These are phyloP conservation scores for Murraya paniculata DNA, from an alignment of 345 rosid genomes.

Conservation along the genomic window DNA sequence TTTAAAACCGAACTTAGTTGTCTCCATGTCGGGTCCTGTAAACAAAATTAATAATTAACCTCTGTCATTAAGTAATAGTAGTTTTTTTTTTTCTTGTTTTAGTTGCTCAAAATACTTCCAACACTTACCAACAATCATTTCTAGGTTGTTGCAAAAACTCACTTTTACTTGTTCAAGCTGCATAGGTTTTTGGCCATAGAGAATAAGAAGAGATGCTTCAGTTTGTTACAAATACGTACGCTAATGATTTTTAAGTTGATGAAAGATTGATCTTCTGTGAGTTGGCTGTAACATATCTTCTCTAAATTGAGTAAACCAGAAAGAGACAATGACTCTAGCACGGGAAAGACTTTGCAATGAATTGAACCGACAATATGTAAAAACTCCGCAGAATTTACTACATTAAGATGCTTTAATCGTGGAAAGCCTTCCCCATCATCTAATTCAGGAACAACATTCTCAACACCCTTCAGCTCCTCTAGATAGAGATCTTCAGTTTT, in stretches of 20 bases:
- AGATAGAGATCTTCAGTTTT: conserved; percentile 13
- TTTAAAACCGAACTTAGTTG: too few relatives aligned
- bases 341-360: not conserved
- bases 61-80: not conserved
- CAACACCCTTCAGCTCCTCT: not conserved
- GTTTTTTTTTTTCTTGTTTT: too few relatives aligned
- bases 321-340: conserved; percentile 12
- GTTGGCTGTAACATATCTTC: conserved; percentile 5
- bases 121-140: conserved; percentile 7
- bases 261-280: not conserved
- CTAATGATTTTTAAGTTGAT: conserved; percentile 7
- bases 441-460: not conserved
- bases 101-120: not conserved
- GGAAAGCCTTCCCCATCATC: conserved; percentile 12
- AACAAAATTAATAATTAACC: too few relatives aligned
- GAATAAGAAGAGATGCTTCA: conserved; percentile 21
- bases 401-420: conserved; percentile 8
- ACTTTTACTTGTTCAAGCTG: too few relatives aligned
- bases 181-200: not conserved
- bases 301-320: conserved; percentile 11
- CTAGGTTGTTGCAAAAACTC: not conserved
- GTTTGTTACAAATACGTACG: not conserved
- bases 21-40: not conserved
- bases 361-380: not conserved
- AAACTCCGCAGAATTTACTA: conserved; percentile 9